Base-by-base conservation (phyloP, 2,329 filamentous ascomycete genomes). In the Trichoderma afroharzianum region DNA sequence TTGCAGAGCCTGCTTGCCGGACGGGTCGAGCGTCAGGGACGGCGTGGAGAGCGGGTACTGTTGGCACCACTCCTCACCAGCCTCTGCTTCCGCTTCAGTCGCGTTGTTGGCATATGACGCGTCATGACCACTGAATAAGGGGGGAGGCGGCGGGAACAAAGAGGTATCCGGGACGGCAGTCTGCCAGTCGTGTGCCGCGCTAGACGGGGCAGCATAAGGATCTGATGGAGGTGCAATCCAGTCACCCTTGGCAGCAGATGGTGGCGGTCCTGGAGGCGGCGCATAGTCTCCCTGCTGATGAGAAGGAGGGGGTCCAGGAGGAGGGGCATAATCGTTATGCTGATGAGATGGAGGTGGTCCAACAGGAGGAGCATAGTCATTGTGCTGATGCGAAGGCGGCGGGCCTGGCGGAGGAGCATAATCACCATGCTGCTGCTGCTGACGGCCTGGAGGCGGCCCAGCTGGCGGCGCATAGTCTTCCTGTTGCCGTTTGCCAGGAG, bases 71-170 rank as follows among this genome's bases (percentile, higher is more conserved):
- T 80, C 79, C 77, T 90, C 87, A 68, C 90, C 93, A 3, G 87
- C 87, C 28, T 88, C 86, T 72, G 91, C 89, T 72, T 93, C 88
- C 63, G 85, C 84, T 74, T 87, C 85, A 3, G 87, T 87, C 1
- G 93, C 90, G 79, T 95, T 95, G 77, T 88, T 90, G 3, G 90
- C 86, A 0, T 90, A 88, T 14, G 91, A 93, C 36, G 80, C 82
- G 72, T 92, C 88, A 76, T 89, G 89, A 63, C 88, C 88, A 68
- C 81, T 82, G 80, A 89, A 90, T 78, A 93, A 86, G 33, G 87
- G 87, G 0, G 92, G 92, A 1, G 92, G 92, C 0, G 92, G 92
- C 1, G 92, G 92, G 57, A 94, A 88, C 11, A 92, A 85, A 1
- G 91, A 85, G 1, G 89, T 93, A 79, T 94, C 92, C 0, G 92